Percentiles rank a stretch among this genome's conserved stretches.
Conservation (phyloP, 805 yeast genomes). For the Danielozyma ontarioensis region DNA sequence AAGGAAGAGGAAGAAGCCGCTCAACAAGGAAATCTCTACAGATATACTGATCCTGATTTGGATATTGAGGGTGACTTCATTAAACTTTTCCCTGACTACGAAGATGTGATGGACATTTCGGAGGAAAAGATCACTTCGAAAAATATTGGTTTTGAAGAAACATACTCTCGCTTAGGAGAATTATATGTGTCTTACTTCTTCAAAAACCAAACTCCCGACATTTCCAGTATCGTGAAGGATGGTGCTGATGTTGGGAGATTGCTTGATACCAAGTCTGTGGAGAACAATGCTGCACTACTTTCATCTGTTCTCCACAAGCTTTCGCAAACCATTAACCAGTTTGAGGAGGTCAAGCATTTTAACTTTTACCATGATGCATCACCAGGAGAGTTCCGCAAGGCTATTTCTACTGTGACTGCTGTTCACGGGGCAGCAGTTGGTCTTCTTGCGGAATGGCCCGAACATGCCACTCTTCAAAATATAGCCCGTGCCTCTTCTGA, state of each 20-base stretch:
- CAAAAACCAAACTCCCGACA: constrained; percentile 5
- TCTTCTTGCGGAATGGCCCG: constrained; percentile 78
- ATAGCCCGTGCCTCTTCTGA: constrained; percentile 62
- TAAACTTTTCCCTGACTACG: constrained; percentile 82
- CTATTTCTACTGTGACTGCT: constrained; percentile 42
- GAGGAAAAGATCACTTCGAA: constrained; percentile 8
- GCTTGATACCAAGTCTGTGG: constrained; percentile 7
- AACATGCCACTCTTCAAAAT: constrained; percentile 81
- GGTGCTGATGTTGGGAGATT: constrained; percentile 30
- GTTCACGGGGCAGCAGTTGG: constrained; percentile 29
- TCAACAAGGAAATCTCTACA: constrained; percentile 59
- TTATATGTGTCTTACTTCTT: constrained; percentile 43
- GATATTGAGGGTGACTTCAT: constrained; percentile 79
- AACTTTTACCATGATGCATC: constrained; percentile 64
- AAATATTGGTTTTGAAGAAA: constrained; percentile 35
- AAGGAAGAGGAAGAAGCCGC: constrained; percentile 60
- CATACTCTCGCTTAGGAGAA: constrained; percentile 44
- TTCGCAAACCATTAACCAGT: not conserved
- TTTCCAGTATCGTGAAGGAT: constrained; percentile 29
- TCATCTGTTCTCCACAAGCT: constrained; percentile 8
- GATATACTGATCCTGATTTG: constrained; percentile 54
- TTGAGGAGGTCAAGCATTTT: constrained; percentile 18
- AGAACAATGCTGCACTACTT: constrained; percentile 17
- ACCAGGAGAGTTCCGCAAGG: constrained; percentile 54
- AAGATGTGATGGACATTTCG: constrained; percentile 47